Conservation (phyloP, 2,329 filamentous ascomycete species). For the Aspergillus hiratsukae region DNA sequence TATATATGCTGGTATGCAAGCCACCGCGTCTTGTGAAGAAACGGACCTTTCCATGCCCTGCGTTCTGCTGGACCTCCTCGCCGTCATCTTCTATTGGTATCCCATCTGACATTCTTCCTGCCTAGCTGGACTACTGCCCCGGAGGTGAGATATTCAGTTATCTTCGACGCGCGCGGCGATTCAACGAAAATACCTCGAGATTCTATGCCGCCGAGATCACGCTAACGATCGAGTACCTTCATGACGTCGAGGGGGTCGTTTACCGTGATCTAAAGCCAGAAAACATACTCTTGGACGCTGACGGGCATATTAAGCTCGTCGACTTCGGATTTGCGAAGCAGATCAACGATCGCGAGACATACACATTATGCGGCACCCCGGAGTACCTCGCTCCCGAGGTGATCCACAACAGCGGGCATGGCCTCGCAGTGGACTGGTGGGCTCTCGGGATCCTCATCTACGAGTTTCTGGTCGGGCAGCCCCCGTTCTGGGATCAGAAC, state of each 20-base stretch:
- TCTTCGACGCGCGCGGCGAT: constrained; percentile 57
- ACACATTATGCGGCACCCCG: constrained; percentile 63
- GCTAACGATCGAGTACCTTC: constrained; percentile 60
- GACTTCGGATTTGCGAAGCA: constrained; percentile 67
- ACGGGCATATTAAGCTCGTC: constrained; percentile 62
- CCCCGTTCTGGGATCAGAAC: constrained; percentile 66
- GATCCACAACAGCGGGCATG: constrained; percentile 61
- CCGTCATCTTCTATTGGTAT: neutral
- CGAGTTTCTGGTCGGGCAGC: constrained; percentile 63
- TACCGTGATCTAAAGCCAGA: constrained; percentile 65
- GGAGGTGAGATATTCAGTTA: constrained; percentile 65
- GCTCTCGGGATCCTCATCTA: constrained; percentile 64
- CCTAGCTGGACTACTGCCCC: constrained; percentile 61
- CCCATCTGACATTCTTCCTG: constrained; percentile 15
- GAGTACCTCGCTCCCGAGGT: constrained; percentile 66
- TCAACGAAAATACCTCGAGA: constrained; percentile 58
- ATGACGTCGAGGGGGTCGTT: constrained; percentile 60
- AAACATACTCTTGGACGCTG: constrained; percentile 62
- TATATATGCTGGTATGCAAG: constrained; percentile 49
- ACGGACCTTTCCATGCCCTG: neutral
- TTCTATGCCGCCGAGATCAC: constrained; percentile 66
- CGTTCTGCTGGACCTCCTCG: neutral
- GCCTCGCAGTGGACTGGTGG: constrained; percentile 66
- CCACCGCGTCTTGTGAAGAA: neutral
- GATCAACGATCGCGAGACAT: constrained; percentile 54